Evolutionary conservation across 2,329 filamentous ascomycete genomes (phyloP).

Genomic region (Talaromyces verruculosus): DNA sequence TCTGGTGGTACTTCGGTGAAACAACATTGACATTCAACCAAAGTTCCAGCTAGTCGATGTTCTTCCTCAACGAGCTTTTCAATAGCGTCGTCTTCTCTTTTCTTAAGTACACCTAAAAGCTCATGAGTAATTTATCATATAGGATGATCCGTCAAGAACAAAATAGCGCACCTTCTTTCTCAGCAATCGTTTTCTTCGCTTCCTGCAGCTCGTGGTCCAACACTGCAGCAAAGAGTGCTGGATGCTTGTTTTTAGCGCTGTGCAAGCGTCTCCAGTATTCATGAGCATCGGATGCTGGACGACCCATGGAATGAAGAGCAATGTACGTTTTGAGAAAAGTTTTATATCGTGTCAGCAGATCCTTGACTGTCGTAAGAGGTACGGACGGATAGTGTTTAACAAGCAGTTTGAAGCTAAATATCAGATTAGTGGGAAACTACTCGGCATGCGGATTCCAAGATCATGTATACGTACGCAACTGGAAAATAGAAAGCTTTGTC

Average conservation of each 20-base stretch:
- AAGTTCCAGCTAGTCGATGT: constrained; percentile 50
- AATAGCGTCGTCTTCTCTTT: constrained; percentile 29
- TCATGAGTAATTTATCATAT: not conserved
- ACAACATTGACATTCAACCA: constrained; percentile 72
- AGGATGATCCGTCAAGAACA: not conserved
- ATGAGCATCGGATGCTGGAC: constrained; percentile 19
- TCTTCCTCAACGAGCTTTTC: constrained; percentile 40
- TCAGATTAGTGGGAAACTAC: not conserved
- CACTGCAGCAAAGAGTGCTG: not conserved
- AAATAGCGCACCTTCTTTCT: constrained; percentile 23
- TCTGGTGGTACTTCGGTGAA: constrained; percentile 66
- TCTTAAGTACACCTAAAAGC: constrained; percentile 18
- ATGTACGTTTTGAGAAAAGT: constrained; percentile 34
- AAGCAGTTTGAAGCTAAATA: constrained; percentile 30
- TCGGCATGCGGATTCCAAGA: not conserved
- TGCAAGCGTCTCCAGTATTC: constrained; percentile 15
- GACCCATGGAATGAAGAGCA: constrained; percentile 29
- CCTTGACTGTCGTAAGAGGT: constrained; percentile 40
- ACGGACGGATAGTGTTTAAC: constrained; percentile 39
- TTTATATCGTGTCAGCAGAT: constrained; percentile 32
- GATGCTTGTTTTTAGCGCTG: constrained; percentile 2
- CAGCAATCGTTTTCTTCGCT: constrained; percentile 29
- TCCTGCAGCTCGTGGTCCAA: constrained; percentile 30
- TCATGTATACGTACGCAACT: constrained; percentile 25
- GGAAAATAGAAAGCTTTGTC: constrained; percentile 26